A percentile compares a stretch with the other conserved stretches of the same genome.
These are phyloP conservation scores for Paramarasmius palmivorus DNA, from an alignment of 1,284 basidiomycete genomes.

Conservation along the genomic window DNA sequence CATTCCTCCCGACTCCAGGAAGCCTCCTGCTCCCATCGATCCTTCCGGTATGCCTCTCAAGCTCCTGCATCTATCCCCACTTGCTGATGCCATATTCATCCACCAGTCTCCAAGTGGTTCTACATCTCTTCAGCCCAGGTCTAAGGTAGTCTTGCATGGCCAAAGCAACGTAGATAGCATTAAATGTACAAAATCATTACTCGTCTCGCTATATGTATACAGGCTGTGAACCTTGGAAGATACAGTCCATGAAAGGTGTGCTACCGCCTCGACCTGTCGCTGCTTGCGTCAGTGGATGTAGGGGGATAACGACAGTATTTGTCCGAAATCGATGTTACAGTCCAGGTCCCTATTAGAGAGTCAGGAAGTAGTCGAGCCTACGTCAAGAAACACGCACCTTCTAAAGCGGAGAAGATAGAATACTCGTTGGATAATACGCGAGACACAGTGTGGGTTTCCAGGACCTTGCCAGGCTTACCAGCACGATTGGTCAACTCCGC, in stretches of 20 bases:
- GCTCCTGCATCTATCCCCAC: conserved; percentile 15
- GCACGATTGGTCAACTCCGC: conserved; percentile 68
- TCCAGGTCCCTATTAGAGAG: conserved; percentile 74
- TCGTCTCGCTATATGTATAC: not conserved
- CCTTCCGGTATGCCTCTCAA: conserved; percentile 66
- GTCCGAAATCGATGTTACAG: conserved; percentile 88
- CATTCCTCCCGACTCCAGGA: conserved; percentile 80
- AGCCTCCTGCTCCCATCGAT: conserved; percentile 85
- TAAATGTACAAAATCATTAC: conserved; percentile 5
- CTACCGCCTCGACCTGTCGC: conserved; percentile 27
- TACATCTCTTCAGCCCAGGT: conserved; percentile 85
- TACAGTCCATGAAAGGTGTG: not conserved
- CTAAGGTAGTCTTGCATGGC: conserved; percentile 30
- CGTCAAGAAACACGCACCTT: conserved; percentile 57
- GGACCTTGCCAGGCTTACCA: conserved; percentile 67
- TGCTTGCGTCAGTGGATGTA: conserved; percentile 35
- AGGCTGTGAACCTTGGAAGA: not conserved
- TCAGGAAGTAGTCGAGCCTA: not conserved
- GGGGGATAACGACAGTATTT: conserved; percentile 81
- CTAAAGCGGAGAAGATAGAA: conserved; percentile 84
- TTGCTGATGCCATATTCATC: conserved; percentile 33
- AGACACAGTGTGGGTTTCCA: conserved; percentile 88
- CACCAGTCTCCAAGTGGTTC: conserved; percentile 86
- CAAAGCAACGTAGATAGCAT: conserved; percentile 9
- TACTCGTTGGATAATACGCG: conserved; percentile 79